Evolutionary conservation across 768 basidiomycete species (phyloP).

Genomic region (Jaapia argillacea): DNA sequence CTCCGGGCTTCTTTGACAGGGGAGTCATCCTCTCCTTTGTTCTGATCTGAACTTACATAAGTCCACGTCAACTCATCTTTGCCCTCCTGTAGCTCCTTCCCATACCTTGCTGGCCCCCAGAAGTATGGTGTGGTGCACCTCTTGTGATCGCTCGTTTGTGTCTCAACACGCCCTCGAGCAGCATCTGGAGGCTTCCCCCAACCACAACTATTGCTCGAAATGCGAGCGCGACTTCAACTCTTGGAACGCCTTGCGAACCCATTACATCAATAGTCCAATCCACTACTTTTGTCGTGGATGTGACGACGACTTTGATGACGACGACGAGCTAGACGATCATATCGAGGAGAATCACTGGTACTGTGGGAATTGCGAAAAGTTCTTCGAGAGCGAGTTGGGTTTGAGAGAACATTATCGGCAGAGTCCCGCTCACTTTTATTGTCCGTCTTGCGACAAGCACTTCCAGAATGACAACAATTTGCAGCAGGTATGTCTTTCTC

Average conservation of each 20-base stretch:
- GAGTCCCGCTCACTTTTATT: conserved; percentile 8
- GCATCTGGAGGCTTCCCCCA: conserved; percentile 15
- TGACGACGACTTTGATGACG: conserved; percentile 27
- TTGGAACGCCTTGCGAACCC: conserved; percentile 29
- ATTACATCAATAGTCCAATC: conserved; percentile 37
- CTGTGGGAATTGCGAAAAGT: conserved; percentile 30
- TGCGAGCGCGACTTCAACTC: conserved; percentile 39
- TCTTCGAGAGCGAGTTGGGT: conserved; percentile 30
- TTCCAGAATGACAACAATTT: conserved; percentile 35
- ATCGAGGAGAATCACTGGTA: conserved; percentile 27
- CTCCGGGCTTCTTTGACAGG: no score
- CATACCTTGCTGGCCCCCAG: no score
- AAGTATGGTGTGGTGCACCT: conserved; percentile 15
- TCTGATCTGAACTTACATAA: no score
- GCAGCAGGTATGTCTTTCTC: conserved; percentile 8
- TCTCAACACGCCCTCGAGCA: conserved; percentile 13
- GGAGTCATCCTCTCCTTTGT: no score
- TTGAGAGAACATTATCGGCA: conserved; percentile 41
- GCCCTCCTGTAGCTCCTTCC: no score
- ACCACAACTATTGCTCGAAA: conserved; percentile 34
- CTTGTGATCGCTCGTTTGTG: conserved; percentile 17
- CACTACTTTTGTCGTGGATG: conserved; percentile 49
- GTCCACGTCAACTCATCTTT: no score
- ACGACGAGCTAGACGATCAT: conserved; percentile 28
- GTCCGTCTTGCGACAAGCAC: conserved; percentile 2